Evolutionary conservation across 768 basidiomycete species (phyloP), one percentile per base, ranked within the genome.

Genomic region (Termitomyces sp.): DNA sequence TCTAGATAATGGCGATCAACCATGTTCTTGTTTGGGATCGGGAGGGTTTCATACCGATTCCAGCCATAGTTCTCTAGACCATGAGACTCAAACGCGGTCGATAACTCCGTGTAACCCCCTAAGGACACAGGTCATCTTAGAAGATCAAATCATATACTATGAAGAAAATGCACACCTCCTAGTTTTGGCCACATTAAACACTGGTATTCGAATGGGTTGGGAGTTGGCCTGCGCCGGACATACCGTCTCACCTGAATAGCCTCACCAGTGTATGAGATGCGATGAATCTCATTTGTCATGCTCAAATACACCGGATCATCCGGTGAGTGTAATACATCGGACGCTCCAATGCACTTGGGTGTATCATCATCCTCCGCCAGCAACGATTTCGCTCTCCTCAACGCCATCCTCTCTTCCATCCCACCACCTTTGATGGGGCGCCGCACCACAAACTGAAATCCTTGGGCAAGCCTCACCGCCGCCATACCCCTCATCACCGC

Each of bases 161-260:
- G 16, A 60, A 33, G 45, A 46, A 32, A 50, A 43, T 30, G 56
- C 69, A 42, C 57, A 76, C 78, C 86, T 52, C 93, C 92, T 20
- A 91, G 78, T 65, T 91, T 91, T 20, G 95, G 93, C 95, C 95
- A 98, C 54, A 98, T 91, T 59, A 98, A 75, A 67, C 93, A 96
- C 62, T 89, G 82, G 70, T 99, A 98, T 22, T 83, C 74, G 61
- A 90, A 84, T 2, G 87, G 80, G 20, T 80, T 79, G 53, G 80
- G 83, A 57, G 74, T 78, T 52, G 83, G 81, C 79, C 88, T 80
- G 62, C 88, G 81, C 26, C 94, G 82, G 27, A 93, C 88, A 68
- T 93, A 94, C 40, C 93, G 80, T 64, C 88, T 82, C 18, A 98
- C 93, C 65, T 93, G 89, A 59, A 98, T 91, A 16, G 86, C 82